Conservation (phyloP, 192 early-diverging fungal species). For the Lobosporangium transversale region DNA sequence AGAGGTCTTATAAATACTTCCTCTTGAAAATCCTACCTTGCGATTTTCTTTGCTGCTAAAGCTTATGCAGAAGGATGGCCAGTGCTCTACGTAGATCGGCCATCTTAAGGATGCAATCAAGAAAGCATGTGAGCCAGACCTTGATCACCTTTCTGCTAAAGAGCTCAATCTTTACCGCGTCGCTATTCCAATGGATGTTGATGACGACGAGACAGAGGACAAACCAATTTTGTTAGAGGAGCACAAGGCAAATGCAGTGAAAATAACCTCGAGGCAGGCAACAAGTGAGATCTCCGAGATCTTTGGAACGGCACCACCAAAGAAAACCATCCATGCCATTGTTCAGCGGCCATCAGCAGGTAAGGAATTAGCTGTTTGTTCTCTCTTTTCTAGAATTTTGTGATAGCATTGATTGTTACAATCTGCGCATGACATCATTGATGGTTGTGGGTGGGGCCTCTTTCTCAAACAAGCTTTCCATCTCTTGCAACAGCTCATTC, state of each 20-base stretch:
- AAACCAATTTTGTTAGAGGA: background rate
- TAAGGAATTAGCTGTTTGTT: background rate
- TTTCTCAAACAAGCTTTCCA: too few species aligned
- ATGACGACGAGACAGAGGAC: background rate
- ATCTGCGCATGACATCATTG: too few species aligned
- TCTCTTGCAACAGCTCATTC: too few species aligned
- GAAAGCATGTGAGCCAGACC: too few species aligned
- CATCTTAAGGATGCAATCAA: too few species aligned
- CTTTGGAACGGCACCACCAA: background rate
- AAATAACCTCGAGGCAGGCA: background rate
- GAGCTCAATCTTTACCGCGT: background rate
- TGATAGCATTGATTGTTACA: background rate
- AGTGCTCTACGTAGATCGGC: too few species aligned
- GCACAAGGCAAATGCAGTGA: background rate
- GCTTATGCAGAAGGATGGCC: too few species aligned
- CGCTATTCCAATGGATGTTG: background rate
- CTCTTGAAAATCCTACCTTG: too few species aligned
- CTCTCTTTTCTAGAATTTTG: background rate
- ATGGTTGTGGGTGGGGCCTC: too few species aligned
- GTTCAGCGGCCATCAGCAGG: background rate
- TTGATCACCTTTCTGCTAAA: background rate
- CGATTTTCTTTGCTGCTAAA: too few species aligned
- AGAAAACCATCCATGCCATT: background rate
- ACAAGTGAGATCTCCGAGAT: background rate
- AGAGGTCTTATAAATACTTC: slow-evolving; percentile 1